Evolutionary conservation across 1,284 basidiomycete genomes (phyloP).

Genomic region (Macrocybe sp.): DNA sequence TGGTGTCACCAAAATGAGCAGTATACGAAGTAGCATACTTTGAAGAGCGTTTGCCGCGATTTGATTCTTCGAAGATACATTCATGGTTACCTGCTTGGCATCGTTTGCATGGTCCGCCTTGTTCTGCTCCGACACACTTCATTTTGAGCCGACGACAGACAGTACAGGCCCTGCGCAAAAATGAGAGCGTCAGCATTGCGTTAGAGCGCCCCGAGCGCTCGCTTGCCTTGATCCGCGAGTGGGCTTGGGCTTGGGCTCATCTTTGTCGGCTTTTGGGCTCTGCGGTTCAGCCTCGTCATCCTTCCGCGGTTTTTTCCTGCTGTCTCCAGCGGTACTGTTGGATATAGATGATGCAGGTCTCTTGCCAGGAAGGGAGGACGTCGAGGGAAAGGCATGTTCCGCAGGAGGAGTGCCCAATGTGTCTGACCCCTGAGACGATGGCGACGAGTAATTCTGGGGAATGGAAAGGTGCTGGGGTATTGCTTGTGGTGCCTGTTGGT

Average conservation of each 20-base stretch:
- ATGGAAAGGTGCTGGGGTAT: constrained; percentile 43
- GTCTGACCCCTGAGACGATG: constrained; percentile 75
- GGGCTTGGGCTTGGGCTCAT: constrained; percentile 74
- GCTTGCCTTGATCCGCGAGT: constrained; percentile 81
- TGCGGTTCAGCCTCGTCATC: constrained; percentile 48
- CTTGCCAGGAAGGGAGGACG: constrained; percentile 54
- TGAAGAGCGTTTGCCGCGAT: constrained; percentile 87
- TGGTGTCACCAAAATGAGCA: constrained; percentile 7
- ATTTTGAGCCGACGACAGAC: constrained; percentile 97
- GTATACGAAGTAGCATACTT: constrained; percentile 48
- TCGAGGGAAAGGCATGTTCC: constrained; percentile 48
- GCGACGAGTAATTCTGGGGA: constrained; percentile 47
- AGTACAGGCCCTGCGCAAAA: constrained; percentile 71
- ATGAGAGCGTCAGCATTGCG: neutral
- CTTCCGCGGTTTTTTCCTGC: constrained; percentile 54
- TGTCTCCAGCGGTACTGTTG: constrained; percentile 34
- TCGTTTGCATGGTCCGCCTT: constrained; percentile 89
- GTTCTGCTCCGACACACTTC: constrained; percentile 94
- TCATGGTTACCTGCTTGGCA: constrained; percentile 80
- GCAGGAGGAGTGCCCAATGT: constrained; percentile 66
- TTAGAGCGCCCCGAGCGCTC: constrained; percentile 3
- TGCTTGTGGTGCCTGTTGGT: constrained; percentile 32
- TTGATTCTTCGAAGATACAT: constrained; percentile 93
- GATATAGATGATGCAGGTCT: constrained; percentile 52
- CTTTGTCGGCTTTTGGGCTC: constrained; percentile 54